Conservation (phyloP, 164 flowering plant genomes). For the Vitis rotundifolia region DNA sequence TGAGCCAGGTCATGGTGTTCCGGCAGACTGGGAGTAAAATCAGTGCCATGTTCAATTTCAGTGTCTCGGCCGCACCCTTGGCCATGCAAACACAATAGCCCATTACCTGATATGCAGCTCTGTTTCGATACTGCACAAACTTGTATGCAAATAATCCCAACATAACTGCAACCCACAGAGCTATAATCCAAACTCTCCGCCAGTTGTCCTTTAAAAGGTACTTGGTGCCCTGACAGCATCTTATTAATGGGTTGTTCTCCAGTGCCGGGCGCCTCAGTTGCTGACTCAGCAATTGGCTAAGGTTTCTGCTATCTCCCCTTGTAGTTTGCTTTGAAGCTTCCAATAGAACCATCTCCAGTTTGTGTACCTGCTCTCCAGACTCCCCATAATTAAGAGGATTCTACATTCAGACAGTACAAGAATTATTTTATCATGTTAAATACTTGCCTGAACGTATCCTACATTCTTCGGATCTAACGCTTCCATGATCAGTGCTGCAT, state of each 20-base stretch:
- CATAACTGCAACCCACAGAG: conserved; percentile 42
- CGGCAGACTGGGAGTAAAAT: conserved; percentile 9
- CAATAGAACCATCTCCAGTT: conserved; percentile 28
- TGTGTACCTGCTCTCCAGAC: conserved; percentile 17
- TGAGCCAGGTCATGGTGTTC: conserved; percentile 13
- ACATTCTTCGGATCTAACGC: conserved; percentile 29
- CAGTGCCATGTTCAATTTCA: conserved; percentile 12
- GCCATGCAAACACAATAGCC: conserved; percentile 10
- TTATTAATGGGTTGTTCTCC: conserved; percentile 32
- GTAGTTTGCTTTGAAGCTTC: conserved; percentile 16
- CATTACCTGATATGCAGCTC: conserved; percentile 4
- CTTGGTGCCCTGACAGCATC: conserved; percentile 23
- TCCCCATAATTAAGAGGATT: too few species aligned
- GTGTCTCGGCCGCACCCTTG: conserved; percentile 16
- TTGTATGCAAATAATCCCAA: conserved; percentile 50
- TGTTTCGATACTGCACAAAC: conserved; percentile 15
- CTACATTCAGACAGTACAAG: background rate
- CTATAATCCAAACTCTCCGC: conserved; percentile 55
- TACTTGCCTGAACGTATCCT: conserved; percentile 21
- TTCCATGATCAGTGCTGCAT: conserved; percentile 41
- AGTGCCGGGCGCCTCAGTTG: conserved; percentile 31
- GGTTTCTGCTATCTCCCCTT: conserved; percentile 20
- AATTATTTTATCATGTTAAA: conserved; percentile 15
- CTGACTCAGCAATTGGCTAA: conserved; percentile 33
- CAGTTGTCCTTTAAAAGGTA: conserved; percentile 55